Evolutionary conservation across 2,329 filamentous ascomycete genomes (phyloP).

Genomic region (Xylariaceae sp.): DNA sequence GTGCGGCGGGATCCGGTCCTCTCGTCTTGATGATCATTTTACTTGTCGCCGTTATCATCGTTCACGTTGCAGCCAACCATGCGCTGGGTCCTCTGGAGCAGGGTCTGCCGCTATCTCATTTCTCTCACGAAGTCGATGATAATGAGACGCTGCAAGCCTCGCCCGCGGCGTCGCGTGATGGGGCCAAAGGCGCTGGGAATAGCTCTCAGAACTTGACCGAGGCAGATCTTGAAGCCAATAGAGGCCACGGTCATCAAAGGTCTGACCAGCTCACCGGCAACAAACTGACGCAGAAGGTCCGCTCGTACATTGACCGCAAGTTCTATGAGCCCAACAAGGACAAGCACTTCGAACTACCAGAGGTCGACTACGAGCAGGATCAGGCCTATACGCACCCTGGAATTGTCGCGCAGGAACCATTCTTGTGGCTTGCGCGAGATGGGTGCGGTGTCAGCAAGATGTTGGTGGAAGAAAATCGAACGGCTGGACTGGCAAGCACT

Average conservation of each 20-base stretch:
- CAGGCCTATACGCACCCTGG: background rate
- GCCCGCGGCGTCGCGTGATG: background rate
- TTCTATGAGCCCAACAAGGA: background rate
- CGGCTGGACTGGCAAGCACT: background rate
- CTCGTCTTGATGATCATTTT: slow-evolving; percentile 1
- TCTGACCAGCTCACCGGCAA: background rate
- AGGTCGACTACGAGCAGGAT: slow-evolving; percentile 1
- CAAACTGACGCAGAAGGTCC: background rate
- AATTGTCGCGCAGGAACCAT: background rate
- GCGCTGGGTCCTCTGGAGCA: background rate
- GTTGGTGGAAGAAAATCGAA: background rate
- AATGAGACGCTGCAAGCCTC: background rate
- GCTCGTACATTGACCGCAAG: background rate
- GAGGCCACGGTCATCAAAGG: background rate
- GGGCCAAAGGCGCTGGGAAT: background rate
- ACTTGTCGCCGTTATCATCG: background rate
- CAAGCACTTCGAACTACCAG: background rate
- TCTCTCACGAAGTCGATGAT: background rate
- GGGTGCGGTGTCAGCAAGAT: background rate
- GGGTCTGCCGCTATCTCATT: background rate
- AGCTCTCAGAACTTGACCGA: background rate
- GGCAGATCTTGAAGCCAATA: background rate
- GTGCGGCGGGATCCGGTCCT: background rate
- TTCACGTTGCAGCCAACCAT: background rate
- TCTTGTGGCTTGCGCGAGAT: slow-evolving; percentile 1